Conservation (phyloP, 305 asterid genomes). For the Stenogyne calaminthoides region DNA sequence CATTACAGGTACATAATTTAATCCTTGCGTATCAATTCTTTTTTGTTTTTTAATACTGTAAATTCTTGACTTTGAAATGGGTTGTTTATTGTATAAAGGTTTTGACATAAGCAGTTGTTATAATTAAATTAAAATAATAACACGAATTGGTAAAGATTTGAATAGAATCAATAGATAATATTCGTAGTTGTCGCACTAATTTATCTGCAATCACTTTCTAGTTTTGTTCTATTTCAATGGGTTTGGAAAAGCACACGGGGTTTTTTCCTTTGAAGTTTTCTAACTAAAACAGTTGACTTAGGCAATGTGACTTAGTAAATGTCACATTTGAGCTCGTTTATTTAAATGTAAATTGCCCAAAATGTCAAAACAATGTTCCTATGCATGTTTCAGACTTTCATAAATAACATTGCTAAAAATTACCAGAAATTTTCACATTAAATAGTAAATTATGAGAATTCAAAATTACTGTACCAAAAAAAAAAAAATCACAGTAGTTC, state of each 20-base stretch:
- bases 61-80: slow-evolving; percentile 15
- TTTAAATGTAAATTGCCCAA: too few relatives aligned
- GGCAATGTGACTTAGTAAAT: not conserved
- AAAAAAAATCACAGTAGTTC: too few relatives aligned
- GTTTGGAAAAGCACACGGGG: not conserved
- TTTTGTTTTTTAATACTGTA: not conserved
- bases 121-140: not conserved
- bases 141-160: slow-evolving; percentile 25
- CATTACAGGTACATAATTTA: slow-evolving; percentile 33
- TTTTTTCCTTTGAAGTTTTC: slow-evolving; percentile 11
- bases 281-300: slow-evolving; percentile 14
- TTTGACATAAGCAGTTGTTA: not conserved
- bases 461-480: too few relatives aligned
- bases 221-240: not conserved
- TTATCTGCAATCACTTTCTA: not conserved
- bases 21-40: too few relatives aligned
- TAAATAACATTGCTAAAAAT: not conserved
- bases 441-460: too few relatives aligned
- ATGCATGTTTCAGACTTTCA: not conserved
- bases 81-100: not conserved
- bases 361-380: not conserved
- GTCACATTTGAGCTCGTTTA: not conserved
- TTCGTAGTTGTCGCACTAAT: not conserved
- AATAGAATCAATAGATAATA: too few relatives aligned
- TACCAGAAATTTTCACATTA: not conserved